Base-by-base conservation (phyloP, 306 rosid species). In the Psophocarpus tetragonolobus region DNA sequence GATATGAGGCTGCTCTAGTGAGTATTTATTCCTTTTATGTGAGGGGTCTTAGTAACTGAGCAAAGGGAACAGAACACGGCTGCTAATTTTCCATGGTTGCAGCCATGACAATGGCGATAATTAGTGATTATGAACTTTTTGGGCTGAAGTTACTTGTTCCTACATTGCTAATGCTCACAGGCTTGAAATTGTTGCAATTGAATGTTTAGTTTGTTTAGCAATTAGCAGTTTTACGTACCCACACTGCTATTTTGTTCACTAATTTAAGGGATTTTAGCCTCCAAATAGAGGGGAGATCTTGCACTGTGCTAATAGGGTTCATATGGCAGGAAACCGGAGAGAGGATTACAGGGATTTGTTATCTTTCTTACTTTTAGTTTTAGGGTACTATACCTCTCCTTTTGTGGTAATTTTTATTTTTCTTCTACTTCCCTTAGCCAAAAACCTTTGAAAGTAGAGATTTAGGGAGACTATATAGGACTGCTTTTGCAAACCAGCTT, bases 81-180 rank as follows among this genome's bases (percentile, higher is more conserved):
- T 76, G 47, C 32, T 77, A 24, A 64, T 26, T 68, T 68, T 57
- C 29, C 29, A n/a, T 68, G 27, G 42, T 69, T 58, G 7, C 14
- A 24, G 24, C n/a, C 15, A 8, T 13, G 6, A 9, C 50, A 54
- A 60, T 27, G 33, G 44, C 41, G 11, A 42, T 23, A 62, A 29
- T 61, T 57, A 26, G 35, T 38, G 33, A 73, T 24, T 2, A 17
- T 33, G 50, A 8, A 30, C 8, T 13, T 13, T 47, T 32, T 20
- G 26, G 12, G 47, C 44, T 35, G 13, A 4, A 3, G 38, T 64
- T 14, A 64, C 13, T 14, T 65, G 41, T 50, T 76, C 53, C 23
- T 48, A 32, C 30, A 20, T 13, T 64, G 65, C 27, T 48, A 8
- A 21, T 1, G 65, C n/a, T n/a, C n/a, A n/a, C n/a, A n/a, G 4